phyloP scores from a whole-genome alignment of 2,329 filamentous ascomycete genomes.

The Tympanopsis confertula region DNA sequence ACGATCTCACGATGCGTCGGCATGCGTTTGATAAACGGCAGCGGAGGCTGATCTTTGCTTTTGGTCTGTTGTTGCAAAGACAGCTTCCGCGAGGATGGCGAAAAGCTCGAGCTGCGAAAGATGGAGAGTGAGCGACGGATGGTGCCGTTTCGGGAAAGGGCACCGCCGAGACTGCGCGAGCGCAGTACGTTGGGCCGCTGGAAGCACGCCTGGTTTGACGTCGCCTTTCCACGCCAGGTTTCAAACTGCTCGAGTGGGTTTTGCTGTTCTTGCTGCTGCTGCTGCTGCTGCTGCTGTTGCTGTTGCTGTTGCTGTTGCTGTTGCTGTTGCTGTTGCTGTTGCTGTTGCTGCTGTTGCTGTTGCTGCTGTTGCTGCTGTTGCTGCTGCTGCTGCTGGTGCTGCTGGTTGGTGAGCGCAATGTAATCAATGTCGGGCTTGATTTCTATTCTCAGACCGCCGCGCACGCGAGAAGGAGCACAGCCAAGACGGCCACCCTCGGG shows the following conservation, averaged over 20 bases:
- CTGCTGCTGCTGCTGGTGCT: slow-evolving; percentile 4
- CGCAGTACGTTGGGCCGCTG: slow-evolving; percentile 8
- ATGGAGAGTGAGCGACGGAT: slow-evolving; percentile 7
- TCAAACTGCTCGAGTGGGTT: no score
- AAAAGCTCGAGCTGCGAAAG: background rate
- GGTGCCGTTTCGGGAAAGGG: slow-evolving; percentile 13
- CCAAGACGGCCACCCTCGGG: slow-evolving; percentile 5
- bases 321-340: no score
- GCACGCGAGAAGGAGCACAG: slow-evolving; percentile 4
- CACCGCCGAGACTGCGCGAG: slow-evolving; percentile 15
- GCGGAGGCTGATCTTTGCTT: slow-evolving; percentile 3
- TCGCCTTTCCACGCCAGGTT: no score
- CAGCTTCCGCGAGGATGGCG: background rate
- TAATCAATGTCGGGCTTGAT: slow-evolving; percentile 47
- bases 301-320: no score
- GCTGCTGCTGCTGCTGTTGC: background rate
- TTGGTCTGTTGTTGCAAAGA: background rate
- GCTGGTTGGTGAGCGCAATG: slow-evolving; percentile 22
- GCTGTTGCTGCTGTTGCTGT: no score
- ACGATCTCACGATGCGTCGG: slow-evolving; percentile 35
- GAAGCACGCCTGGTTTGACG: slow-evolving; percentile 2
- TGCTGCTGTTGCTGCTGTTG: slow-evolving; percentile 3
- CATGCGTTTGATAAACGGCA: slow-evolving; percentile 4
- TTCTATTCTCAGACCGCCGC: slow-evolving; percentile 14
- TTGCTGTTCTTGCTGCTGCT: no score